Evolutionary conservation across 352 stramenopile genomes (phyloP).

Genomic region (Phytophthora ohioensis): DNA sequence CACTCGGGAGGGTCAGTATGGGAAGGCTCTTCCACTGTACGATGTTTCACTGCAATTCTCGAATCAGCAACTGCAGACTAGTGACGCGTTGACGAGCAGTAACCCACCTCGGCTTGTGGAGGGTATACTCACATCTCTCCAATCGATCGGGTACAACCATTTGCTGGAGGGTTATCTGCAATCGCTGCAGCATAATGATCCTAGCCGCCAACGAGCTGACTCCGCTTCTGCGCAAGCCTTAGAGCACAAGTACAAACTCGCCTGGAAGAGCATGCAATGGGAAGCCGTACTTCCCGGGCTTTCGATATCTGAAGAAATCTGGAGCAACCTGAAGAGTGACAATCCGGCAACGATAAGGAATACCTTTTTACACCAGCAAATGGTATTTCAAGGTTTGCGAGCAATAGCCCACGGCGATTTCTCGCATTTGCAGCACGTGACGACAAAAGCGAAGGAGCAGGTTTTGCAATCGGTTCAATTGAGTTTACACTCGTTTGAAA

Average conservation of each 20-base stretch:
- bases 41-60: constrained; percentile 73
- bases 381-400: constrained; percentile 63
- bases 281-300: constrained; percentile 46
- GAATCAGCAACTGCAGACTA: constrained; percentile 9
- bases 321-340: constrained; percentile 9
- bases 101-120: constrained; percentile 38
- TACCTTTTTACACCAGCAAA: constrained; percentile 62
- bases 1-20: constrained; percentile 68
- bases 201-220: neutral
- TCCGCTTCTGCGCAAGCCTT: constrained; percentile 29
- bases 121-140: constrained; percentile 69
- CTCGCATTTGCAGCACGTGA: constrained; percentile 43
- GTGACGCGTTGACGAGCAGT: constrained; percentile 4
- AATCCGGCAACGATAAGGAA: neutral
- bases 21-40: constrained; percentile 75
- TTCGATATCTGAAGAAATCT: constrained; percentile 7
- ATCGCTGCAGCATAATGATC: constrained; percentile 30
- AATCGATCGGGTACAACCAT: constrained; percentile 79
- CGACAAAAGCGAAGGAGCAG: constrained; percentile 51
- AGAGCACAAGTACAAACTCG: constrained; percentile 80
- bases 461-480: constrained; percentile 64
- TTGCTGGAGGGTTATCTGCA: constrained; percentile 68
- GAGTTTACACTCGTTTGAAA: constrained; percentile 76
- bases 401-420: constrained; percentile 67
- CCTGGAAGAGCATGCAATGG: constrained; percentile 87